Evolutionary conservation across 2,329 filamentous ascomycete genomes (phyloP).

Genomic region (Ascochyta lentis): DNA sequence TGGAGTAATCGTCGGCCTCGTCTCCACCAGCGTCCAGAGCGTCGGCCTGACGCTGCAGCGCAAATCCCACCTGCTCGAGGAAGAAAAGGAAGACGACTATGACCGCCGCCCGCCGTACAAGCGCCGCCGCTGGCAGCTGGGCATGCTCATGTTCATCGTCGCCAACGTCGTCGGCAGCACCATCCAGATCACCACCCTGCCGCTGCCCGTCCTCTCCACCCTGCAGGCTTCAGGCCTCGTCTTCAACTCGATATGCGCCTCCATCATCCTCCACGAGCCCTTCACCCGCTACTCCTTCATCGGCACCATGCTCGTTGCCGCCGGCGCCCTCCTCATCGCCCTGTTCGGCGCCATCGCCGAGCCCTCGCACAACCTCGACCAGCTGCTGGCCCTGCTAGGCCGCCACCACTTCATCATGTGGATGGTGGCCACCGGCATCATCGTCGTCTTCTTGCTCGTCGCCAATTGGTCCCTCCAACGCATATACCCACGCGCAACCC

Average conservation of each 20-base stretch:
- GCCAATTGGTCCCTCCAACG: slow-evolving; percentile 47
- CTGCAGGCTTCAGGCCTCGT: slow-evolving; percentile 90
- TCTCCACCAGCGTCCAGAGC: slow-evolving; percentile 94
- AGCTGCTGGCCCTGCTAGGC: slow-evolving; percentile 78
- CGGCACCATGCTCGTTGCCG: slow-evolving; percentile 86
- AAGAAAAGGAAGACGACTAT: slow-evolving; percentile 84
- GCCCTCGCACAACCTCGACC: slow-evolving; percentile 84
- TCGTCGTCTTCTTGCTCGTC: slow-evolving; percentile 73
- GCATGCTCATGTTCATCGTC: slow-evolving; percentile 96
- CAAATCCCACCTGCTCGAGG: slow-evolving; percentile 97
- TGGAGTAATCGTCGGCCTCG: slow-evolving; percentile 88
- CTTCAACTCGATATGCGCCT: slow-evolving; percentile 98
- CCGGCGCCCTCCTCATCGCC: slow-evolving; percentile 88
- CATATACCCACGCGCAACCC: slow-evolving; percentile 55
- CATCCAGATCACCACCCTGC: slow-evolving; percentile 95
- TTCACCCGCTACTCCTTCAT: slow-evolving; percentile 94
- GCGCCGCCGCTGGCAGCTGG: slow-evolving; percentile 90
- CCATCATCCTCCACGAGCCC: slow-evolving; percentile 87
- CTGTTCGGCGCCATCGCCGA: slow-evolving; percentile 93
- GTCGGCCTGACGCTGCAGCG: slow-evolving; percentile 94
- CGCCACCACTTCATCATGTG: slow-evolving; percentile 81
- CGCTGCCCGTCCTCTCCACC: slow-evolving; percentile 91
- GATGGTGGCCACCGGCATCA: slow-evolving; percentile 80
- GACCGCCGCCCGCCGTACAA: slow-evolving; percentile 85
- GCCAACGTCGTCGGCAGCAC: slow-evolving; percentile 94